phyloP scores from a whole-genome alignment of 2,329 filamentous ascomycete genomes.

The Aureobasidium sp. region DNA sequence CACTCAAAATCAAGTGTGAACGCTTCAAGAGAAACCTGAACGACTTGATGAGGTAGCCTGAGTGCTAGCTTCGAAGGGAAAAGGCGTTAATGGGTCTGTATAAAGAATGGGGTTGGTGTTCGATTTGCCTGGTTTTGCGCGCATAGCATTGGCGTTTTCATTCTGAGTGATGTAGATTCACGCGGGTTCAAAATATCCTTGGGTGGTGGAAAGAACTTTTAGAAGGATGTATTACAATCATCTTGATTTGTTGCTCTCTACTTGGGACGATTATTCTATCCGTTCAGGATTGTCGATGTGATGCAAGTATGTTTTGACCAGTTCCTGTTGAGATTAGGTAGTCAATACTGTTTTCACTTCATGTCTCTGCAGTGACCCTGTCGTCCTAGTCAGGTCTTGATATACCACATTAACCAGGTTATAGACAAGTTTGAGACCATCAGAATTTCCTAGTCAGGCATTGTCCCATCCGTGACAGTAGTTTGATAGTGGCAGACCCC shows the following conservation, averaged over 20 bases:
- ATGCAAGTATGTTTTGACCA: too few relatives aligned
- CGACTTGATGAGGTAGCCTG: slow-evolving; percentile 20
- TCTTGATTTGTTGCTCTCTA: neutral
- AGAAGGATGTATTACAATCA: neutral
- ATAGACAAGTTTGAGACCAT: too few relatives aligned
- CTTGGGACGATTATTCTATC: neutral
- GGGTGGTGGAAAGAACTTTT: neutral
- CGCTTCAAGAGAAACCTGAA: slow-evolving; percentile 62
- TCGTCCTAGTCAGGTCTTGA: too few relatives aligned
- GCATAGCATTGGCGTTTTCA: slow-evolving; percentile 15
- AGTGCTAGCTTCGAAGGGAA: neutral
- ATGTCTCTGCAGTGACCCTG: neutral
- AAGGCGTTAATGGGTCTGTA: neutral
- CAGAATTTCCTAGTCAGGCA: neutral
- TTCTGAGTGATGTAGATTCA: slow-evolving; percentile 6
- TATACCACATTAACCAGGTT: neutral
- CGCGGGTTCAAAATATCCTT: neutral
- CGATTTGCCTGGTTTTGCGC: neutral
- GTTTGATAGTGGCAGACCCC: too few relatives aligned
- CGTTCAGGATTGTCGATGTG: neutral
- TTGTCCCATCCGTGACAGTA: neutral
- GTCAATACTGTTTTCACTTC: neutral
- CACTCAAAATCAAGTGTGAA: slow-evolving; percentile 77
- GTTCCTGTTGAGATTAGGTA: neutral
- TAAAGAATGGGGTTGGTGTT: neutral